phyloP scores from a whole-genome alignment of 1,284 basidiomycete genomes.

The Testicularia cyperi region DNA sequence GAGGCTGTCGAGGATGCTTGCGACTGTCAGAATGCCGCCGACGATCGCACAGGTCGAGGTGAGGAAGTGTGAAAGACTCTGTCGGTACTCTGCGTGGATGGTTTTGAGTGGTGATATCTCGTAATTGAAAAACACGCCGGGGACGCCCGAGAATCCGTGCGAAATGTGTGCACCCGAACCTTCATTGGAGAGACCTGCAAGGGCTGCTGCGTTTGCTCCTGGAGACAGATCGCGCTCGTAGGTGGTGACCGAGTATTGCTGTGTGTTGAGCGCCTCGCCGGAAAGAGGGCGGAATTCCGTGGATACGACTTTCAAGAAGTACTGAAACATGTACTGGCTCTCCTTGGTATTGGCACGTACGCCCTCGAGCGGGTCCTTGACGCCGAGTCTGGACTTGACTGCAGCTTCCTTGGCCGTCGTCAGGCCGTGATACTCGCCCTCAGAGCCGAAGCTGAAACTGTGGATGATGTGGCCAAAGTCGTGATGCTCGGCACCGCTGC shows the following conservation, averaged over 20 bases:
- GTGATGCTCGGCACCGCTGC: slow-evolving; percentile 50
- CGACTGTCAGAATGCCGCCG: slow-evolving; percentile 92
- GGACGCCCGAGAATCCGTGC: slow-evolving; percentile 73
- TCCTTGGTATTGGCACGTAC: slow-evolving; percentile 66
- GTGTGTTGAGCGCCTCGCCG: slow-evolving; percentile 67
- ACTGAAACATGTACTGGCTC: slow-evolving; percentile 64
- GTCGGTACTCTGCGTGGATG: slow-evolving; percentile 66
- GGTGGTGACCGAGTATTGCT: slow-evolving; percentile 91
- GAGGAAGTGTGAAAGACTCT: slow-evolving; percentile 94
- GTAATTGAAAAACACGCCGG: slow-evolving; percentile 65
- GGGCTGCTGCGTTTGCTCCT: slow-evolving; percentile 15
- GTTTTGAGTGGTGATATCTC: slow-evolving; percentile 69
- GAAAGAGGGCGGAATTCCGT: slow-evolving; percentile 46
- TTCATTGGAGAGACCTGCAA: slow-evolving; percentile 26
- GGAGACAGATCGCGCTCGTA: slow-evolving; percentile 79
- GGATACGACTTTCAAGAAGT: slow-evolving; percentile 78
- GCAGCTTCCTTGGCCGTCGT: slow-evolving; percentile 20
- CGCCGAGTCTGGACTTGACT: slow-evolving; percentile 71
- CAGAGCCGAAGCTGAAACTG: slow-evolving; percentile 70
- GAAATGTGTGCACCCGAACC: slow-evolving; percentile 65
- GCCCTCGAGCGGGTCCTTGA: slow-evolving; percentile 81
- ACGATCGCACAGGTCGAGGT: slow-evolving; percentile 85
- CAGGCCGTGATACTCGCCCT: slow-evolving; percentile 40
- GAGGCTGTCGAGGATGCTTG: slow-evolving; percentile 83
- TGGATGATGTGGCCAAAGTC: slow-evolving; percentile 92